Conservation (phyloP, 441 rosid genomes). For the Euphorbia celastroides region DNA sequence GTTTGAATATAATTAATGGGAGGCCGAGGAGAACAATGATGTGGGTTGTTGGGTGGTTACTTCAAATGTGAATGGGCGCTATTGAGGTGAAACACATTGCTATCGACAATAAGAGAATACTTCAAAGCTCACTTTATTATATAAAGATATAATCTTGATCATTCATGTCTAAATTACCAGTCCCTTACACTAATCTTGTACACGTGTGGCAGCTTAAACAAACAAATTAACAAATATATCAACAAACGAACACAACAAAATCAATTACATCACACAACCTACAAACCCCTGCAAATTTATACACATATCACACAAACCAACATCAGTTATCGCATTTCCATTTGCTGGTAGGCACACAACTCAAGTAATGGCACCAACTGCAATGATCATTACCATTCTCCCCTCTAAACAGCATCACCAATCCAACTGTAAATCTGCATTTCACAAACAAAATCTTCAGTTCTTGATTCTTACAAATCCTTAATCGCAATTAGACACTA, state of each 20-base stretch:
- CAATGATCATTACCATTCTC: conserved; percentile 62
- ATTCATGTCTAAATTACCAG: not conserved
- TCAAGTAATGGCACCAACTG: conserved; percentile 78
- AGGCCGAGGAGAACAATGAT: too few relatives aligned
- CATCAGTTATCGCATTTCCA: conserved; percentile 67
- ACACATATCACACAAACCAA: not conserved
- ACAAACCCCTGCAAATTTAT: not conserved
- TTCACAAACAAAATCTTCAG: not conserved
- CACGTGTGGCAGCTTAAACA: conserved; percentile 5
- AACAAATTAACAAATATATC: conserved; percentile 19
- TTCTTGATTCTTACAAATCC: not conserved
- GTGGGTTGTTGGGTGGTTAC: too few relatives aligned
- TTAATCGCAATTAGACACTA: not conserved
- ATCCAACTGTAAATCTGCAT: conserved; percentile 48
- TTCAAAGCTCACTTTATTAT: too few relatives aligned
- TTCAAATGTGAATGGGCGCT: too few relatives aligned
- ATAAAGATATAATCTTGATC: too few relatives aligned
- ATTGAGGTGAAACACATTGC: too few relatives aligned
- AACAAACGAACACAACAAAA: conserved; percentile 12
- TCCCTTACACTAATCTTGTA: conserved; percentile 5
- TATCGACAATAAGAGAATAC: too few relatives aligned
- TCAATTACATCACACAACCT: conserved; percentile 2
- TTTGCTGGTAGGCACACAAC: conserved; percentile 63
- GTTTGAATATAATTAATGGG: too few relatives aligned
- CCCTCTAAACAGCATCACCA: conserved; percentile 69